Conservation (phyloP, 1,139 yeast genomes). For the Wickerhamomyces sp. region DNA sequence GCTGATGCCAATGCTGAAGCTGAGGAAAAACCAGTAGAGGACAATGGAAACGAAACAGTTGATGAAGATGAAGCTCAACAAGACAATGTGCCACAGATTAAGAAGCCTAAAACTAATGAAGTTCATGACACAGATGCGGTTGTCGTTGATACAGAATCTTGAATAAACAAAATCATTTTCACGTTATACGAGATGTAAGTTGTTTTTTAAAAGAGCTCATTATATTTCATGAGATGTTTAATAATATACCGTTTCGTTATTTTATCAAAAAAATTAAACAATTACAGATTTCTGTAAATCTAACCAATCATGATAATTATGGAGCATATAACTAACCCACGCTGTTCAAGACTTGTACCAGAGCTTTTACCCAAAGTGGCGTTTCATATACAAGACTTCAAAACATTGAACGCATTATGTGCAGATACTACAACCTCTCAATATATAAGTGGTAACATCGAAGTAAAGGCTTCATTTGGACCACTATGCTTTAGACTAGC, state of each 20-base stretch:
- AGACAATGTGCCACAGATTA: not conserved
- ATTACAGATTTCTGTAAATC: too few species aligned
- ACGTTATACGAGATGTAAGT: too few species aligned
- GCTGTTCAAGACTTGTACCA: too few species aligned
- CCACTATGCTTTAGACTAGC: not conserved
- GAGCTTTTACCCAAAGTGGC: not conserved
- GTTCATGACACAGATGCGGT: slow-evolving; percentile 1
- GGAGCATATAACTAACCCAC: too few species aligned
- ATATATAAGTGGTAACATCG: not conserved
- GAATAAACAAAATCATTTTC: not conserved
- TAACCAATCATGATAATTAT: not conserved
- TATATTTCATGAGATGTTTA: too few species aligned
- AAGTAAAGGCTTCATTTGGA: not conserved
- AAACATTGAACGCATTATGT: not conserved
- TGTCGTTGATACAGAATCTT: not conserved
- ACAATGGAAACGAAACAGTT: slow-evolving; percentile 9
- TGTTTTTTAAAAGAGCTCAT: too few species aligned
- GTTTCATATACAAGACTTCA: not conserved
- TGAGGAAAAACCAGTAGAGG: not conserved
- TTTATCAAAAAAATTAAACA: too few species aligned
- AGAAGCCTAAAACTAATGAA: slow-evolving; percentile 5
- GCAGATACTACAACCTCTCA: not conserved
- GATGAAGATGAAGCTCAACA: slow-evolving; percentile 10
- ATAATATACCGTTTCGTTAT: too few species aligned
- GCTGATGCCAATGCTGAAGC: not conserved